Percentiles rank a stretch among this genome's conserved stretches.
These are phyloP conservation scores for Russula abietina DNA, from an alignment of 768 basidiomycete species.

Conservation along the genomic window DNA sequence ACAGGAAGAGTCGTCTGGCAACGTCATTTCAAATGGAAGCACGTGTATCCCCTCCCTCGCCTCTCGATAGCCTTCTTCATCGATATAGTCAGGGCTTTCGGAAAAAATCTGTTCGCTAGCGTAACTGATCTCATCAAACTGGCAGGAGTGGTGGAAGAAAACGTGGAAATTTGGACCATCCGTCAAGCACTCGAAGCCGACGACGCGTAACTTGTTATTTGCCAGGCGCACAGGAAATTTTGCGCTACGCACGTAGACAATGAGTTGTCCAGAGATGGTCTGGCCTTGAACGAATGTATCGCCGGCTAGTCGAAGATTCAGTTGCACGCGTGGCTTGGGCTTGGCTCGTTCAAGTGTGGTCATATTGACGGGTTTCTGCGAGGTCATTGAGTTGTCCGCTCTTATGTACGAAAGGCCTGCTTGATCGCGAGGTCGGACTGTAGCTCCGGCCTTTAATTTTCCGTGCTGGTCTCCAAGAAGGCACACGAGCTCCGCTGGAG, in stretches of 20 bases:
- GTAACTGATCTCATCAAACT: constrained; percentile 46
- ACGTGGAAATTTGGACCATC: constrained; percentile 57
- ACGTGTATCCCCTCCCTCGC: constrained; percentile 61
- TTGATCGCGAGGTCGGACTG: constrained; percentile 35
- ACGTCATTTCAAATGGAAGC: constrained; percentile 65
- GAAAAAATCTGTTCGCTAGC: constrained; percentile 30
- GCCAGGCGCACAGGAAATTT: constrained; percentile 58
- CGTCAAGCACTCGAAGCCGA: constrained; percentile 76
- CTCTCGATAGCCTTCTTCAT: constrained; percentile 56
- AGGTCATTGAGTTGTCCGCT: background rate
- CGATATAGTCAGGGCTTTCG: constrained; percentile 39
- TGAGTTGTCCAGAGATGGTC: constrained; percentile 60
- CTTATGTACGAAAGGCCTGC: background rate
- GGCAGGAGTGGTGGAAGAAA: constrained; percentile 71
- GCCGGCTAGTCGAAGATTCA: constrained; percentile 74
- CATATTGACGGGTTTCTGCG: constrained; percentile 30
- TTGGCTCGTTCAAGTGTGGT: constrained; percentile 62
- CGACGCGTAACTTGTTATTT: constrained; percentile 69
- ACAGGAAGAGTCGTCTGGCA: constrained; percentile 50
- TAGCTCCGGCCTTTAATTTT: constrained; percentile 49
- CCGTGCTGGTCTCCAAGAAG: constrained; percentile 59
- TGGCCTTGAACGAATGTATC: constrained; percentile 77
- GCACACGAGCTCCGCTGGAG: constrained; percentile 50
- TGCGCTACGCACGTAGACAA: constrained; percentile 56
- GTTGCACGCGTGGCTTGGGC: constrained; percentile 65